Evolutionary conservation across 768 basidiomycete species (phyloP).

Genomic region (Porpolomopsis calyptriformis): DNA sequence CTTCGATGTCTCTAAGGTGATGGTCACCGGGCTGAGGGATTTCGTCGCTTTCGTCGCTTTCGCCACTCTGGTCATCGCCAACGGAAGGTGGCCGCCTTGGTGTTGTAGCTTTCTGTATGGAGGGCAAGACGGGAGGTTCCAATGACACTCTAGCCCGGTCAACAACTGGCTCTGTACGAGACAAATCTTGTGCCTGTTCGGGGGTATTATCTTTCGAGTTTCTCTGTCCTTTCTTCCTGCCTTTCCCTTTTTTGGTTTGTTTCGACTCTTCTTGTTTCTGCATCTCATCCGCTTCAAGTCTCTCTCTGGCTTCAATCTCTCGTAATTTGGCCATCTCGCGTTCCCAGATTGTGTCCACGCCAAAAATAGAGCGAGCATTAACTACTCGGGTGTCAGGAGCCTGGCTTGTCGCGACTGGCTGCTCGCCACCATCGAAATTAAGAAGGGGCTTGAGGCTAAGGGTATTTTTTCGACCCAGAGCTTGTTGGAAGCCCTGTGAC

Average conservation of each 20-base stretch:
- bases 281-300: conserved; percentile 30
- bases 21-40: conserved; percentile 13
- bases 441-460: conserved; percentile 52
- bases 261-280: not conserved
- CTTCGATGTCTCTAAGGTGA: conserved; percentile 10
- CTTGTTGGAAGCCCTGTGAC: conserved; percentile 26
- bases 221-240: conserved; percentile 1
- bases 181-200: conserved; percentile 11
- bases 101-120: conserved; percentile 26
- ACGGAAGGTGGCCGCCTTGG: conserved; percentile 28
- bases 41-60: conserved; percentile 26
- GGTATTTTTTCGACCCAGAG: conserved; percentile 39
- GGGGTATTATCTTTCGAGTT: conserved; percentile 4
- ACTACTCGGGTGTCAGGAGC: conserved; percentile 18
- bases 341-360: conserved; percentile 90
- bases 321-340: conserved; percentile 73
- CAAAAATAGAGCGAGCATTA: conserved; percentile 64
- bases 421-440: conserved; percentile 47
- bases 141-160: conserved; percentile 22
- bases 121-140: conserved; percentile 36
- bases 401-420: conserved; percentile 18
- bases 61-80: conserved; percentile 45
- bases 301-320: conserved; percentile 64
- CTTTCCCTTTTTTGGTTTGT: conserved; percentile 1
- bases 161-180: conserved; percentile 13